These are phyloP conservation scores for Gyromitra esculenta DNA, from an alignment of 2,329 filamentous ascomycete species.

Conservation along the genomic window DNA sequence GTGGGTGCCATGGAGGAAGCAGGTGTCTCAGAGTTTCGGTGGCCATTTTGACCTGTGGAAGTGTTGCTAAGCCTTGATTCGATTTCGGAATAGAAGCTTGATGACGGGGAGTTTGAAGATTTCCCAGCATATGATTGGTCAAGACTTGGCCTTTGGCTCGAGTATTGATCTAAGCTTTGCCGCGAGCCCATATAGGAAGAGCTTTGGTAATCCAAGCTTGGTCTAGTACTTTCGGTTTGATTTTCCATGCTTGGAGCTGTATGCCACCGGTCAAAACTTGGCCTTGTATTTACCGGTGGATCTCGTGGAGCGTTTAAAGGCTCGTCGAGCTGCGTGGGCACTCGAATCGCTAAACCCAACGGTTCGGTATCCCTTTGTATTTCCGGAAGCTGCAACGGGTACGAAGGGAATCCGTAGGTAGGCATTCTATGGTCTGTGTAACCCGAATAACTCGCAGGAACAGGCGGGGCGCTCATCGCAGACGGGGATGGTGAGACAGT, in stretches of 20 bases:
- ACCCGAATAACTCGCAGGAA: slow-evolving; percentile 39
- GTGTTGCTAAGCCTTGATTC: slow-evolving; percentile 51
- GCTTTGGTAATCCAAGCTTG: slow-evolving; percentile 43
- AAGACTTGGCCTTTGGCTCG: slow-evolving; percentile 50
- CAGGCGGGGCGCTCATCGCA: slow-evolving; percentile 40
- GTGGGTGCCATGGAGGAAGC: slow-evolving; percentile 45
- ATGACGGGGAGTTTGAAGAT: slow-evolving; percentile 56
- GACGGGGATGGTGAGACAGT: slow-evolving; percentile 50
- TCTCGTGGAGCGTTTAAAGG: slow-evolving; percentile 25
- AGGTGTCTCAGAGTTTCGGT: slow-evolving; percentile 54
- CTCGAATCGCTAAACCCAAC: slow-evolving; percentile 53
- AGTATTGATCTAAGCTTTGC: slow-evolving; percentile 53
- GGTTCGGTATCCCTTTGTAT: slow-evolving; percentile 54
- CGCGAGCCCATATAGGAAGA: slow-evolving; percentile 42
- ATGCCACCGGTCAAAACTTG: slow-evolving; percentile 51
- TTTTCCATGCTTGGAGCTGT: slow-evolving; percentile 48
- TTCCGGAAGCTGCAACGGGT: slow-evolving; percentile 53
- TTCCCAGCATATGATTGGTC: slow-evolving; percentile 49
- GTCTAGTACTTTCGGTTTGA: slow-evolving; percentile 39
- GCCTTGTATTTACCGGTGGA: slow-evolving; percentile 33
- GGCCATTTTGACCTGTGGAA: slow-evolving; percentile 49
- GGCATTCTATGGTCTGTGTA: slow-evolving; percentile 51
- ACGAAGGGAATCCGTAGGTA: slow-evolving; percentile 48
- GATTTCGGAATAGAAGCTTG: slow-evolving; percentile 57
- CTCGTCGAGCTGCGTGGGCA: slow-evolving; percentile 46